Evolutionary conservation across 1,284 basidiomycete genomes (phyloP), one percentile per base, ranked within the genome.

Genomic region (Melampsora larici-populina): DNA sequence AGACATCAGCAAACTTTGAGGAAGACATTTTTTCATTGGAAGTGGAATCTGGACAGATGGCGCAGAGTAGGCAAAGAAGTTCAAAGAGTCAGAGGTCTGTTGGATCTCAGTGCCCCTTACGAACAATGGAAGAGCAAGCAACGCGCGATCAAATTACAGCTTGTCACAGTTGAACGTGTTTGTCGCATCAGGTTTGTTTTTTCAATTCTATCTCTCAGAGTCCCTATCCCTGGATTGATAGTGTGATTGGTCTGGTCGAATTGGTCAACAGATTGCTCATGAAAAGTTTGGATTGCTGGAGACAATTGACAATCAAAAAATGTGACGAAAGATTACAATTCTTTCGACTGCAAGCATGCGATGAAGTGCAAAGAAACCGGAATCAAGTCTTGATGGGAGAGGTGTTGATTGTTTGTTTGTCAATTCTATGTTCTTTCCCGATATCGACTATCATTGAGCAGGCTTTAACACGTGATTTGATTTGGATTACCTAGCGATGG

Each of bases 371-470:
- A 55, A 67, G 66, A 43, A 62, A n/a, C 8, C 49, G 36, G 55
- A 36, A 67, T 40, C 49, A 58, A 21, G 60, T 31, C n/a, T 65
- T 68, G 15, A 55, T 64, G 17, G 63, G 73, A 36, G 51, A 46
- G 51, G 73, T 76, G 29, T 76, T 76, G 66, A 76, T 68, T 76
- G 73, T 76, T 65, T 76, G 73, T 76, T 68, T 67, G 73, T 76
- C 65, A 29, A 68, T 58, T 36, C 64, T 48, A 31, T 24, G 13
- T 24, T 29, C 43, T 68, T 46, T 21, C 17, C 11, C 15, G 13
- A 31, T 7, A 48, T 46, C 4, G 15, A 2, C 36, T 24, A 68
- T 63, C 17, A 21, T 13, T 29, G 13, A 18, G 21, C 21, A n/a
- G 17, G 49, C 26, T 24, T 26, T 21, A 46, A 60, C 24, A 67